Evolutionary conservation across 495 filamentous ascomycete genomes (phyloP), one percentile per base, ranked within the genome.

Genomic region (Gamarada debralockiae): DNA sequence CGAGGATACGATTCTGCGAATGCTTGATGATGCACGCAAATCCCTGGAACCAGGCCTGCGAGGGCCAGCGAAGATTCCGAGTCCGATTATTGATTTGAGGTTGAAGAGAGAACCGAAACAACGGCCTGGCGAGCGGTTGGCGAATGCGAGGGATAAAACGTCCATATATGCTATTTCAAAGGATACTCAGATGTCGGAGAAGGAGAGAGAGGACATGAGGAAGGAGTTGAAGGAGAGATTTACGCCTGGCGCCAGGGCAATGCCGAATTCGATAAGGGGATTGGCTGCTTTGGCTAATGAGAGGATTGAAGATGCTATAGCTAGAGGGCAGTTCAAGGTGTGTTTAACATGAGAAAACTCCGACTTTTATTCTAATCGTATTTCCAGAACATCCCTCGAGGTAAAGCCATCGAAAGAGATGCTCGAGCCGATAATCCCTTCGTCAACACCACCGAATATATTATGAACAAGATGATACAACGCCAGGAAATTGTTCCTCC

Each of bases 401-500:
- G 93, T 0, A 88, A 89, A 58, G 84, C 81, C 13, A 75, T 89
- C 1, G 80, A 92, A 67, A 72, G 84, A 17, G 92, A 96, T 64
- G 73, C 90, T 46, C 84, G 89, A 61, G 87, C 87, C 2, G 85
- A 84, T 55, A 93, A 84, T 62, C 90, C 95, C 0, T 98, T 93
- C 64, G 77, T 97, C 29, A 91, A 97, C 65, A 97, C 93, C 1
- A 97, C 95, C 0, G 92, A 96, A 68, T 97, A 96, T 65, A 89
- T 97, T 59, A 85, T 98, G 84, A 98, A 98, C 66, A 95, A 95
- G 70, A 97, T 97, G 64, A 97, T 98, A 56, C 86, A 97, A 70
- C 86, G 87, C 50, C 93, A 98, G 66, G 93, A 88, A 9, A 83
- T 89, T 39, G 83, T 86, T 3, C 86, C 86, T 0, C 86, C 85